A percentile compares a stretch with the other conserved stretches of the same genome.
phyloP scores from a whole-genome alignment of 2,329 filamentous ascomycete genomes.

The Aspergillus fumigatiaffinis region DNA sequence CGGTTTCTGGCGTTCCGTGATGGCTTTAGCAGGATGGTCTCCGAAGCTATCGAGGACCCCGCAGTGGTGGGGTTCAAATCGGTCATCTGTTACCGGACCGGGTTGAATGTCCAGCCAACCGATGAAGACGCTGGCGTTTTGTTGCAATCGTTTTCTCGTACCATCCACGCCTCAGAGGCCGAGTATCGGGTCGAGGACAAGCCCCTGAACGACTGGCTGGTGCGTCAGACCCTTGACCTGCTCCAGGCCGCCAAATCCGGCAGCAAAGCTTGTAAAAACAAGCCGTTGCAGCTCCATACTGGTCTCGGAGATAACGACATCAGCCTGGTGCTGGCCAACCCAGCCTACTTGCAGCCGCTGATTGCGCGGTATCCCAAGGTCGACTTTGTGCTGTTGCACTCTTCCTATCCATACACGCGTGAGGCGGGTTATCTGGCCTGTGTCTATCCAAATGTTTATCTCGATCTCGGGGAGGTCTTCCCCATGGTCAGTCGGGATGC shows the following conservation, averaged over 20 bases:
- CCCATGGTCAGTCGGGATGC: conserved; percentile 73
- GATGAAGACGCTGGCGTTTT: conserved; percentile 39
- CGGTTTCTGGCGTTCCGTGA: conserved; percentile 22
- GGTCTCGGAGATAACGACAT: conserved; percentile 80
- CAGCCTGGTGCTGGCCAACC: conserved; percentile 64
- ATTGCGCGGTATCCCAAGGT: conserved; percentile 66
- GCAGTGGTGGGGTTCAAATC: conserved; percentile 78
- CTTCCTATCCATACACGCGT: conserved; percentile 74
- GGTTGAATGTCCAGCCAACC: conserved; percentile 59
- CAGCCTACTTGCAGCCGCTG: conserved; percentile 69
- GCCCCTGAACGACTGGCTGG: conserved; percentile 65
- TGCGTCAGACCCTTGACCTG: conserved; percentile 59
- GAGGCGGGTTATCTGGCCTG: conserved; percentile 75
- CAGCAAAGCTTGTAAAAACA: conserved; percentile 46
- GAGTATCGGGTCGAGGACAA: conserved; percentile 53
- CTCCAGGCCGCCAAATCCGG: conserved; percentile 44
- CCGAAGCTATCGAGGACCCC: conserved; percentile 56
- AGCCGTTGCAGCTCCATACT: conserved; percentile 80
- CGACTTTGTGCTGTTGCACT: conserved; percentile 73
- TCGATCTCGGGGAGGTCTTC: conserved; percentile 80
- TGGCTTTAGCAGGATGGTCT: conserved; percentile 44
- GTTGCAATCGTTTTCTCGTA: conserved; percentile 26
- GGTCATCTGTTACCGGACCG: conserved; percentile 76
- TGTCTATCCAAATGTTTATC: conserved; percentile 74
- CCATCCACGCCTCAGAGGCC: conserved; percentile 20